Base-by-base conservation (phyloP, 2,329 filamentous ascomycete genomes). In the Penicillium sumatraense region DNA sequence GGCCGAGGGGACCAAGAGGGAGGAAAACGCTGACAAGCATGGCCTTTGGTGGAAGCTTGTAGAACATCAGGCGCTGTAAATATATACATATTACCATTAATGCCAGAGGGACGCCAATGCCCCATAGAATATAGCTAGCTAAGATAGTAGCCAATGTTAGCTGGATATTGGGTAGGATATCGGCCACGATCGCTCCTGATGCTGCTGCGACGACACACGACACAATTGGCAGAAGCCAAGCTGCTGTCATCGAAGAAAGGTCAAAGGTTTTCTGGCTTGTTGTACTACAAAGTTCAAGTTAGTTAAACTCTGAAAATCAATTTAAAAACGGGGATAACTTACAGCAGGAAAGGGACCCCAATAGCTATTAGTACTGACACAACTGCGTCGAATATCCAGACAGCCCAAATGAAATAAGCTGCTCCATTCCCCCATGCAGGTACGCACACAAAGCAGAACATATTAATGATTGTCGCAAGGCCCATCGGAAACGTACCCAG, bases 91-190 rank as follows among this genome's bases (percentile, higher is more conserved):
- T 78, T 7, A 89, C 81, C 58, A 83, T 83, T 70, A 87, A 78
- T 1, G 86, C 83, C 41, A 90, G 72, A 1, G 83, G 82, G 1
- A 82, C 75, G 2, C 86, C 85, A 49, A 88, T 84, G 0, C 88
- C 88, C 86, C 86, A 90, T 56, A 91, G 81, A n/a, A 89, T 76
- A 69, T 90, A 91, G 20, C 82, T 86, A n/a, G 78, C 77, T 20
- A 90, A 73, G 21, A 90, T 67, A 0, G 88, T 91, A 53, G 81
- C 82, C 13, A 89, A 74, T 4, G 85, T 85, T 58, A 86, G 78
- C 27, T 81, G 72, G 0, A 74, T 72, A 55, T 85, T 75, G 1
- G 81, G 78, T 0, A 91, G 78, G 13, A 82, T 77, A 6, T 80
- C 79, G 3, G 88, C 86, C 0, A 90, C 78, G 52, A 88, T 76